These are phyloP conservation scores for Aspergillus sclerotialis DNA, from an alignment of 2,329 filamentous ascomycete species.

Conservation along the genomic window DNA sequence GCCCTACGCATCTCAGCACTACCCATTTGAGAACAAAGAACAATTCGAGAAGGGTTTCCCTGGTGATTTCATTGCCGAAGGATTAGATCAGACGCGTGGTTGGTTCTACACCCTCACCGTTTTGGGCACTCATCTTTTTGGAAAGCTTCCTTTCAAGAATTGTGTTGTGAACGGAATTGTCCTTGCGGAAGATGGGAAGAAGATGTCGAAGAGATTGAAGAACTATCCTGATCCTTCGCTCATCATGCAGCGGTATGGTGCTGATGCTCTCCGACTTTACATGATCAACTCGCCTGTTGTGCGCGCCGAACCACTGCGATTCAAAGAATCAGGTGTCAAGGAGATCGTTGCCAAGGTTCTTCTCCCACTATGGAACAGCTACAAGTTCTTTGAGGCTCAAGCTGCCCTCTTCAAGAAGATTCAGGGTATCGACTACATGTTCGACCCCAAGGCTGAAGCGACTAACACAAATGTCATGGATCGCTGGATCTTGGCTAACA, in stretches of 20 bases:
- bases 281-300: constrained; percentile 96
- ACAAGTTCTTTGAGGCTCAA: constrained; percentile 92
- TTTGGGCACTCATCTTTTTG: constrained; percentile 80
- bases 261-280: constrained; percentile 88
- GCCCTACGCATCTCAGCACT: constrained; percentile 87
- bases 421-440: constrained; percentile 67
- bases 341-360: constrained; percentile 90
- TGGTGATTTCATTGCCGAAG: constrained; percentile 90
- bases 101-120: constrained; percentile 96
- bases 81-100: constrained; percentile 85
- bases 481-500: constrained; percentile 87
- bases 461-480: constrained; percentile 91
- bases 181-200: constrained; percentile 89
- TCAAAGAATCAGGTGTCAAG: constrained; percentile 88
- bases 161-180: constrained; percentile 96
- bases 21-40: constrained; percentile 83
- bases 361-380: constrained; percentile 90
- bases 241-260: constrained; percentile 82
- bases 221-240: constrained; percentile 86
- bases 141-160: constrained; percentile 81
- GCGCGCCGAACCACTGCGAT: constrained; percentile 78
- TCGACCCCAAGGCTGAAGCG: constrained; percentile 67
- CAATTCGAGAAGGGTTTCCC: constrained; percentile 76
- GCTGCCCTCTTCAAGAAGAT: constrained; percentile 81
- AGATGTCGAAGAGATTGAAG: constrained; percentile 96